Conservation (phyloP, 2,329 filamentous ascomycete genomes). For the Talaromyces albobiverticillius region DNA sequence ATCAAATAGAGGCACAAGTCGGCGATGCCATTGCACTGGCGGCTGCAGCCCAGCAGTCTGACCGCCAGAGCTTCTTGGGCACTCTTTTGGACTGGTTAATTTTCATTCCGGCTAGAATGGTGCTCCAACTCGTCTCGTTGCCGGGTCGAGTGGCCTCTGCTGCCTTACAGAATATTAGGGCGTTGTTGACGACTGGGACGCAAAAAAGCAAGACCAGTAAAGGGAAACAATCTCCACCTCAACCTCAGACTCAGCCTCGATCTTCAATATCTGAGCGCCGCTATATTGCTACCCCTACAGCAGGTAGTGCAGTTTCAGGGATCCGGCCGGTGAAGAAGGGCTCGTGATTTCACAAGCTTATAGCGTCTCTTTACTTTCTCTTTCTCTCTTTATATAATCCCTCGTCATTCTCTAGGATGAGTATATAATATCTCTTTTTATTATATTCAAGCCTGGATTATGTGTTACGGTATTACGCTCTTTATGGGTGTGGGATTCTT, state of each 20-base stretch:
- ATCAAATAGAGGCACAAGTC: constrained; percentile 66
- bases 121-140: constrained; percentile 27
- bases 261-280: background rate
- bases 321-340: background rate
- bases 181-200: constrained; percentile 2
- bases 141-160: constrained; percentile 26
- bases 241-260: background rate
- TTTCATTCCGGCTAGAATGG: constrained; percentile 34
- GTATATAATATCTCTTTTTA: too few relatives aligned
- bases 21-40: constrained; percentile 79
- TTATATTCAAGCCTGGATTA: too few relatives aligned
- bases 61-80: constrained; percentile 24
- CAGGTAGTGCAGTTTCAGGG: background rate
- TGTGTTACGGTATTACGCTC: too few relatives aligned
- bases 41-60: constrained; percentile 58
- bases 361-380: too few relatives aligned
- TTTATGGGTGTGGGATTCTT: too few relatives aligned
- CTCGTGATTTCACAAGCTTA: too few relatives aligned
- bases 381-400: too few relatives aligned
- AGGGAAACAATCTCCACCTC: constrained; percentile 21
- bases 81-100: constrained; percentile 37
- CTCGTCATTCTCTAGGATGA: too few relatives aligned
- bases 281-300: background rate
- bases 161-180: constrained; percentile 18
- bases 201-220: constrained; percentile 16